Evolutionary conservation across 306 rosid species (phyloP), one percentile per base, ranked within the genome.

Genomic region (Lathyrus sativus): DNA sequence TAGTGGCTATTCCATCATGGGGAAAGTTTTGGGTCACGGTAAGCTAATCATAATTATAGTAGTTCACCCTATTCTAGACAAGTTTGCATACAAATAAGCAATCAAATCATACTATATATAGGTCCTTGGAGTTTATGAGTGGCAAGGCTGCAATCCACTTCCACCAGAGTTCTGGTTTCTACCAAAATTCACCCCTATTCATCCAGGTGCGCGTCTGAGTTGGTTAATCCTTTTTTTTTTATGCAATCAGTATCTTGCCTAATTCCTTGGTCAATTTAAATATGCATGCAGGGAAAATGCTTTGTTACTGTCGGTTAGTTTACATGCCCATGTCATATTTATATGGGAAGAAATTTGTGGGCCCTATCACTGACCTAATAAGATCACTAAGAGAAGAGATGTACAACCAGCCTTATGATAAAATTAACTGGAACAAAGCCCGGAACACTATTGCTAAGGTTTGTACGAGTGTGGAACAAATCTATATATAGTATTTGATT

Each of bases 131-230:
- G 67, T 81, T 11, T 89, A 83, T 75, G 96, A 86, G 41, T 86
- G 96, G 96, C 57, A 67, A 13, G 96, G 96, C 39, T 82, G 86
- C 78, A 89, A 86, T 61, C 92, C 96, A 53, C 67, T 86, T 63
- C 92, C 92, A 15, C 96, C 96, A 2, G 96, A 86, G 73, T 80
- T 89, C 7, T 89, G 92, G 96, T 75, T 89, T 79, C 74, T 89
- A 10, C 92, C 92, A 17, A 63, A 70, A 14, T 41, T 61, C 45
- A 29, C 9, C 7, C 87, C 92, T 13, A 24, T 84, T 69, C 89
- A 89, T 84, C 91, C 96, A 72, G 86, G 89, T 86, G 14, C 29
- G 6, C 39, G 22, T 65, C 9, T 24, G 11, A 28, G n/a, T 26
- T 24, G 7, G 43, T 33, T 35, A 35, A 35, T 59, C 26, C 7